Conservation (phyloP, 129 eudicot species). For the Helianthus tuberosus region DNA sequence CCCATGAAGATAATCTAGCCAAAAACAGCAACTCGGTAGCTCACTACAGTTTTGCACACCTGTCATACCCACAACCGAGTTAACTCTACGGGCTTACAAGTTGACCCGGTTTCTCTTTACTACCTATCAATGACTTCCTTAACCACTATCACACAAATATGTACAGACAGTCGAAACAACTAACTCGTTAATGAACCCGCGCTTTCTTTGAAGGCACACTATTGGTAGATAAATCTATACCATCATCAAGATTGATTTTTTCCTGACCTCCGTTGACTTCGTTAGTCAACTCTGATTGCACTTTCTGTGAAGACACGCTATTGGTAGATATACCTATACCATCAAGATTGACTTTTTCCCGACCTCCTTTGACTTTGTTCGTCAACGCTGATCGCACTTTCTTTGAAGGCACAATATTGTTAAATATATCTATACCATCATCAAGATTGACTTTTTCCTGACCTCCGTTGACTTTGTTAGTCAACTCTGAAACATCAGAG, state of each 20-base stretch:
- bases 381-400: slow-evolving; percentile 22
- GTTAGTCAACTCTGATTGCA: slow-evolving; percentile 25
- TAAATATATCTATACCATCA: slow-evolving; percentile 23
- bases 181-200: slow-evolving; percentile 15
- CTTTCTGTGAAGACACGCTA: slow-evolving; percentile 23
- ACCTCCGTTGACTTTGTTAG: slow-evolving; percentile 19
- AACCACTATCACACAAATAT: slow-evolving; percentile 17
- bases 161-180: neutral
- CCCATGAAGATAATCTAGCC: neutral
- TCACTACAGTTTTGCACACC: slow-evolving; percentile 1
- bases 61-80: neutral
- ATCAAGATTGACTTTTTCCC: slow-evolving; percentile 21
- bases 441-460: slow-evolving; percentile 23
- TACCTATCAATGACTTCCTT: slow-evolving; percentile 6
- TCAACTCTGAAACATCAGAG: slow-evolving; percentile 13
- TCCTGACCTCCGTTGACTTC: slow-evolving; percentile 1
- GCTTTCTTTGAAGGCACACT: slow-evolving; percentile 7
- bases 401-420: slow-evolving; percentile 18
- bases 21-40: neutral
- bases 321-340: slow-evolving; percentile 19
- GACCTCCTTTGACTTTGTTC: slow-evolving; percentile 11
- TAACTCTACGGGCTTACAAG: slow-evolving; percentile 13
- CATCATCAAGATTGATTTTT: slow-evolving; percentile 28
- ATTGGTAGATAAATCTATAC: slow-evolving; percentile 24
- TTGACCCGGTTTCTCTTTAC: slow-evolving; percentile 22